These are phyloP conservation scores for Pseudonectria foliicola DNA, from an alignment of 2,329 filamentous ascomycete species.

Conservation along the genomic window DNA sequence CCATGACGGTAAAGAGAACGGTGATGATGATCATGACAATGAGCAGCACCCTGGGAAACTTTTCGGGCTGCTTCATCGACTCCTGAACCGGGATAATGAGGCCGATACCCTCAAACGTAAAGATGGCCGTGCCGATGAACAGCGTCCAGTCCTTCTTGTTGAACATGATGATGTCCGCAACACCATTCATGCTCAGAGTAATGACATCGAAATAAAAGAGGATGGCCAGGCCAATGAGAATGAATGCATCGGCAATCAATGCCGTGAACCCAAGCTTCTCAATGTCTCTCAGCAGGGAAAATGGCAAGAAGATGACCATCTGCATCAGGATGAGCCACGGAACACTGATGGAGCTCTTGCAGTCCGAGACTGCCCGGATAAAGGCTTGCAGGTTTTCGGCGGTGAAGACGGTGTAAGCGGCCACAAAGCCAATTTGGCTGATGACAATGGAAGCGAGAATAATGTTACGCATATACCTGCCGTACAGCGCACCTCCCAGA, in stretches of 20 bases:
- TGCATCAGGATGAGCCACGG: conserved; percentile 89
- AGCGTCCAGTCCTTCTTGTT: conserved; percentile 91
- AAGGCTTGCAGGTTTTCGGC: conserved; percentile 94
- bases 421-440: conserved; percentile 90
- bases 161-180: conserved; percentile 84
- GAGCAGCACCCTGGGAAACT: conserved; percentile 83
- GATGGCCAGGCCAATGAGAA: conserved; percentile 84
- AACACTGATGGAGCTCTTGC: conserved; percentile 77
- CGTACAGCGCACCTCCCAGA: conserved; percentile 87
- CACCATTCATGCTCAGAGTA: conserved; percentile 67
- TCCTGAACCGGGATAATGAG: conserved; percentile 98
- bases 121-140: conserved; percentile 97
- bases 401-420: conserved; percentile 94
- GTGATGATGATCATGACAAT: conserved; percentile 95
- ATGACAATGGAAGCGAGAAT: conserved; percentile 91
- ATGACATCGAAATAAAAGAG: conserved; percentile 92
- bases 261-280: conserved; percentile 95
- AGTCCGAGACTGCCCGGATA: conserved; percentile 83
- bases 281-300: conserved; percentile 92
- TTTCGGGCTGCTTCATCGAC: conserved; percentile 84
- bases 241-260: conserved; percentile 88
- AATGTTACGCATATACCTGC: conserved; percentile 78
- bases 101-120: conserved; percentile 96
- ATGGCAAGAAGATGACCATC: conserved; percentile 88
- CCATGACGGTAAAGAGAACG: conserved; percentile 82